Evolutionary conservation across 1,139 yeast genomes (phyloP).

Genomic region (Lodderomyces beijingensis): DNA sequence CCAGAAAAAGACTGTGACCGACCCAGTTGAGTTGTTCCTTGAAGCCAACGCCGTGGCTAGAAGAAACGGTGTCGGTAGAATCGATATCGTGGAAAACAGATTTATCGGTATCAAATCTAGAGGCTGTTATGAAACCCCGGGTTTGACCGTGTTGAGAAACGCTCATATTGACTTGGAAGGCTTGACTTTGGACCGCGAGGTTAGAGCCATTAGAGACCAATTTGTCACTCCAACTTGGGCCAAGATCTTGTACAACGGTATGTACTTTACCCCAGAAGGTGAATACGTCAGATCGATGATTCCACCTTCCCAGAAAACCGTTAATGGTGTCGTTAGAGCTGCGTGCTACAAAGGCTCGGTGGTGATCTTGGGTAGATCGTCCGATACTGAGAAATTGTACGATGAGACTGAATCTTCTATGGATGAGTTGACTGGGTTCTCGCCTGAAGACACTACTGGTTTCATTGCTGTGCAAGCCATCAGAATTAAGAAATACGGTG

Average conservation of each 20-base stretch:
- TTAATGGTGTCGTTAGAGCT: conserved; percentile 94
- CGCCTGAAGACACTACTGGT: conserved; percentile 95
- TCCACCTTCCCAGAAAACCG: conserved; percentile 88
- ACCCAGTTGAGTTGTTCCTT: conserved; percentile 86
- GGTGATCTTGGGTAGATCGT: conserved; percentile 85
- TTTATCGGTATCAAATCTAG: conserved; percentile 98
- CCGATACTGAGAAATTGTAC: conserved; percentile 91
- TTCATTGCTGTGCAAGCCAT: conserved; percentile 97
- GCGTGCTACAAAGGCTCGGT: conserved; percentile 89
- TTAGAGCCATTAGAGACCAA: conserved; percentile 92
- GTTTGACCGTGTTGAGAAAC: conserved; percentile 86
- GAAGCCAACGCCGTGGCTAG: conserved; percentile 94
- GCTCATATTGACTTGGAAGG: conserved; percentile 98
- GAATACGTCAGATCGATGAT: conserved; percentile 93
- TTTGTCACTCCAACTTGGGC: conserved; percentile 93
- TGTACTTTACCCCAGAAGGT: conserved; percentile 97
- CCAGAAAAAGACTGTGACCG: conserved; percentile 58
- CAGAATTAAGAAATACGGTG: conserved; percentile 97
- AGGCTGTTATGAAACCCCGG: conserved; percentile 99
- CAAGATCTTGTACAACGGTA: conserved; percentile 89
- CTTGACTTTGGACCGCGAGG: conserved; percentile 94
- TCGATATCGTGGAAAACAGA: conserved; percentile 98
- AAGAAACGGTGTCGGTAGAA: conserved; percentile 99
- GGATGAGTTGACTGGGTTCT: conserved; percentile 98
- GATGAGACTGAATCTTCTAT: conserved; percentile 97